Evolutionary conservation across 331 rosid genomes (phyloP), one percentile per base, ranked within the genome.

Genomic region (Cydonia oblonga): DNA sequence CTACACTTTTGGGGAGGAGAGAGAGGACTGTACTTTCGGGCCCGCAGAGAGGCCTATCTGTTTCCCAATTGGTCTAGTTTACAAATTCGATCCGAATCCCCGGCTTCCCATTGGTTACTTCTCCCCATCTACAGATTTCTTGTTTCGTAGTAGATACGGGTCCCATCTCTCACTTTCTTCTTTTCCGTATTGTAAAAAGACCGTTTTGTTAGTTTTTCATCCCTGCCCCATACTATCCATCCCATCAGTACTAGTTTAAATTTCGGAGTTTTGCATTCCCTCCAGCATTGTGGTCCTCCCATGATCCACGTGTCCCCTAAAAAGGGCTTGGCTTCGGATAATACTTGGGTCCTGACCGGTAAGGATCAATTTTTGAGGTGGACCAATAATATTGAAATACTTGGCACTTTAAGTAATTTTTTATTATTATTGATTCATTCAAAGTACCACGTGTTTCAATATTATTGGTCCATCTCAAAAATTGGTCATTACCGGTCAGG

Each of bases 11-110:
- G 74, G 84, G 76, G 13, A 24, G 16, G 62, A 23, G 61, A 56
- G 61, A 59, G 33, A 24, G 20, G 87, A 73, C 66, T 71, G 84
- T 46, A 58, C 77, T 71, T 79, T 68, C 76, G 82, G 91, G 86
- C 25, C 90, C 87, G 49, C 70, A 38, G 18, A 10, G 18, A 69
- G 79, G 90, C 96, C 88, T 91, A 95, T 91, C 99, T 81, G 1
- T 24, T 56, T 83, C 80, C 20, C 75, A 3, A 95, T 95, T 95
- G 99, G 99, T 51, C 11, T 76, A 80, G 16, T 0, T 9, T 18
- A 2, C 29, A 74, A 76, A 84, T 86, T 78, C 80, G 30, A 95
- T 95, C 99, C 79, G 28, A 78, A 76, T 70, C 77, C 25, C 23
- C 73, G 78, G 4, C 7, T 70, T 79, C 76, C 76, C 38, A 95